These are phyloP conservation scores for Naegleria fowleri DNA, from an alignment of 208 protist genomes.

Conservation along the genomic window DNA sequence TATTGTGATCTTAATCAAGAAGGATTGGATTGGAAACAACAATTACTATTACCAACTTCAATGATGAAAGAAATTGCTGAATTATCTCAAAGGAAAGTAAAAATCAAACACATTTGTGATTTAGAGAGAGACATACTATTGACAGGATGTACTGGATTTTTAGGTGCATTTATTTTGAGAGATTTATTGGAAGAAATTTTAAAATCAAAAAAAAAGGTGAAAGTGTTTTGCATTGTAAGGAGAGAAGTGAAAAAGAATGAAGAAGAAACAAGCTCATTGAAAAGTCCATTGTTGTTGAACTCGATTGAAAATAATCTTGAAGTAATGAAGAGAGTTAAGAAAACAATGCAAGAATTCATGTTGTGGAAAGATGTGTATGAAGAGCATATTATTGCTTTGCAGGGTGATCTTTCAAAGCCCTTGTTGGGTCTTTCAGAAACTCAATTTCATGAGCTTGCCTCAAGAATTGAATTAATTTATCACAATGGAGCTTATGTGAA, in stretches of 20 bases:
- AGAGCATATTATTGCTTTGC: background rate
- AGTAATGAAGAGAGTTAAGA: background rate
- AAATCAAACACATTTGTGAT: background rate
- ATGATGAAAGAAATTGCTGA: background rate
- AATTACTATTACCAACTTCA: background rate
- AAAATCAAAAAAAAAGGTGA: background rate
- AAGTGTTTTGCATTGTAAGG: conserved; percentile 9
- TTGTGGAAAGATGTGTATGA: background rate
- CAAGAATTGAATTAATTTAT: background rate
- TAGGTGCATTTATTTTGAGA: conserved; percentile 13
- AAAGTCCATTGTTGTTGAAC: background rate
- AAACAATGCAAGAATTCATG: background rate
- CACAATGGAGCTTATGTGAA: conserved; percentile 12
- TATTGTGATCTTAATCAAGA: background rate
- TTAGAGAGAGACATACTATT: background rate
- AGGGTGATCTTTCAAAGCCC: background rate
- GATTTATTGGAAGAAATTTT: background rate
- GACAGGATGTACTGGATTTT: conserved; percentile 8
- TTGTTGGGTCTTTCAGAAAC: background rate
- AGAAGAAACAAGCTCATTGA: background rate
- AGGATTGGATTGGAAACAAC: background rate
- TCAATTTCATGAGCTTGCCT: background rate
- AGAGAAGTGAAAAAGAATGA: background rate
- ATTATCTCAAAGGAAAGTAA: background rate
- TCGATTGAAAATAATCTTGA: background rate